Evolutionary conservation across 2,329 filamentous ascomycete genomes (phyloP).

Genomic region (Arachnomyces sp.): DNA sequence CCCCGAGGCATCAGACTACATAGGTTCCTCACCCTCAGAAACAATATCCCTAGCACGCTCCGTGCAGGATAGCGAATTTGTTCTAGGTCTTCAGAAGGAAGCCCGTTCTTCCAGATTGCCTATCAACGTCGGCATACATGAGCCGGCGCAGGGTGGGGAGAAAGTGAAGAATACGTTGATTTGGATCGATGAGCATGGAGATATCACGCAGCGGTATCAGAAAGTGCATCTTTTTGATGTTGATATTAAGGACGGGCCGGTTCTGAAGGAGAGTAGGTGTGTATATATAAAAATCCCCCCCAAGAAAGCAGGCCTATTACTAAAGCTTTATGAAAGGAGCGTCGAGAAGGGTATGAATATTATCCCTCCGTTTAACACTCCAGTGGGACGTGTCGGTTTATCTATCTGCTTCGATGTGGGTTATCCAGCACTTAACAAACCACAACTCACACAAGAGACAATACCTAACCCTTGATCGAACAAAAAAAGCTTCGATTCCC

Average conservation of each 20-base stretch:
- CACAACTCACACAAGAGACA: neutral
- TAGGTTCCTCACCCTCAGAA: conserved; percentile 59
- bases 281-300: conserved; percentile 8
- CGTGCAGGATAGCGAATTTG: conserved; percentile 60
- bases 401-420: conserved; percentile 78
- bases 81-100: conserved; percentile 62
- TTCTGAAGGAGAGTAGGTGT: conserved; percentile 53
- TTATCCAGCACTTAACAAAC: conserved; percentile 6
- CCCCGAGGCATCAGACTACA: conserved; percentile 87
- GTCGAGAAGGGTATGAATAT: conserved; percentile 61
- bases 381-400: conserved; percentile 66
- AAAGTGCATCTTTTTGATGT: conserved; percentile 88
- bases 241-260: conserved; percentile 48
- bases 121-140: conserved; percentile 83
- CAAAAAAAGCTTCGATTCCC: conserved; percentile 59
- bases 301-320: neutral
- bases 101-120: conserved; percentile 57
- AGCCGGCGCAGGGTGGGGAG: conserved; percentile 48
- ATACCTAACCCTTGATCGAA: neutral
- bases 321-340: conserved; percentile 29
- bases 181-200: conserved; percentile 56
- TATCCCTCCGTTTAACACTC: conserved; percentile 60
- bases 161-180: conserved; percentile 57
- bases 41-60: conserved; percentile 63
- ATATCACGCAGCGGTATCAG: conserved; percentile 61